phyloP scores from a whole-genome alignment of 73 alveolate genomes.

The Paraurostyla sp. region DNA sequence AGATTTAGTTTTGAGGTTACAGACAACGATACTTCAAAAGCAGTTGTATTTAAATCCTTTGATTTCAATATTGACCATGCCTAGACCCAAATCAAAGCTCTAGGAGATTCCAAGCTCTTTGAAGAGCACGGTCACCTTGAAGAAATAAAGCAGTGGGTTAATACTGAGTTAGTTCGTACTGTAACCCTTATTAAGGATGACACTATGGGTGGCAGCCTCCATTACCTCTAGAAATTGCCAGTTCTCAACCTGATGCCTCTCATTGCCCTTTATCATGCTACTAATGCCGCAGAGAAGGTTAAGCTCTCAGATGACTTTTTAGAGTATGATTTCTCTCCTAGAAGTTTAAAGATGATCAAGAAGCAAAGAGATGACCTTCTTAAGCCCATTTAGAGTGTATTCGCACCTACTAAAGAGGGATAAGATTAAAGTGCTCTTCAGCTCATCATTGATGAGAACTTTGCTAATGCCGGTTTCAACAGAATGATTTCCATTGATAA shows the following conservation, averaged over 20 bases:
- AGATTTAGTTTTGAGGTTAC: neutral
- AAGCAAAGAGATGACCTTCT: neutral
- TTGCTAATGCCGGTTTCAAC: neutral
- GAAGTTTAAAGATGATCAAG: neutral
- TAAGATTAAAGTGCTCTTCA: constrained; percentile 7
- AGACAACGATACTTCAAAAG: constrained; percentile 18
- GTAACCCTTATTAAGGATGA: neutral
- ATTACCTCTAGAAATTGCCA: neutral
- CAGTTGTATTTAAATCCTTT: neutral
- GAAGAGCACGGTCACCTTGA: neutral
- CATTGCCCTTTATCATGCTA: neutral
- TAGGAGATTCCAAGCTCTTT: neutral
- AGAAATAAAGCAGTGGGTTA: neutral
- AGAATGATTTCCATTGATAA: neutral
- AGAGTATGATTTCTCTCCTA: constrained; percentile 37
- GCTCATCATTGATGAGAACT: constrained; percentile 38
- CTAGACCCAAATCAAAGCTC: neutral
- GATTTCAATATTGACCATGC: neutral
- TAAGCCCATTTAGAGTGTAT: constrained; percentile 10
- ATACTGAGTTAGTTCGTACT: neutral
- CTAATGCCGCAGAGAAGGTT: constrained; percentile 32
- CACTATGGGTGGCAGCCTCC: neutral
- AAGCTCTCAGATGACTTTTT: constrained; percentile 26
- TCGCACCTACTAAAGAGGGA: constrained; percentile 7
- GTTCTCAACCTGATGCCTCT: constrained; percentile 8